Percentiles rank a stretch among this genome's conserved stretches.
Conservation (phyloP, 371 early-diverging fungal genomes). For the Apophysomyces ossiformis region DNA sequence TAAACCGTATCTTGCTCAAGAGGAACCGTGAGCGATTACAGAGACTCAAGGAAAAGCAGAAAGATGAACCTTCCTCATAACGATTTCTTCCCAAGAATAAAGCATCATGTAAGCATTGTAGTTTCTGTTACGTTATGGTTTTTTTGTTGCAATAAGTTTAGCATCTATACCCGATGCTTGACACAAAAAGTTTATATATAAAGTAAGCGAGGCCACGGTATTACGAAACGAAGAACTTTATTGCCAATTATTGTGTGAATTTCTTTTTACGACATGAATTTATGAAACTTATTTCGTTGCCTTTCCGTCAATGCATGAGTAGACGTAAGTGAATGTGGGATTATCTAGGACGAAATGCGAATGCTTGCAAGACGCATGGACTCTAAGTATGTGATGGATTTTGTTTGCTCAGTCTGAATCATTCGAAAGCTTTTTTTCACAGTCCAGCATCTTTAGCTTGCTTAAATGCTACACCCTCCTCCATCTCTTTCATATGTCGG, state of each 20-base stretch:
- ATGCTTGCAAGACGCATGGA: not conserved
- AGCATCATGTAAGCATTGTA: too few species aligned
- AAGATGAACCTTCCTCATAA: not conserved
- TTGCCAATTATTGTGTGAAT: too few species aligned
- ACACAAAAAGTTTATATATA: too few species aligned
- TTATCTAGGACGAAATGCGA: too few species aligned
- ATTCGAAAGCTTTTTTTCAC: not conserved
- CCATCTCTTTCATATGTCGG: not conserved
- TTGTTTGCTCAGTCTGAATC: not conserved
- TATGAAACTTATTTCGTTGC: too few species aligned
- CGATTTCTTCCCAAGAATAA: not conserved
- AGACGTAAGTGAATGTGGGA: too few species aligned
- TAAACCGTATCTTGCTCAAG: slow-evolving; percentile 67
- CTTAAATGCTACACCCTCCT: slow-evolving; percentile 2
- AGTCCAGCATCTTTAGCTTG: slow-evolving; percentile 5
- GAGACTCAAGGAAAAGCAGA: slow-evolving; percentile 40
- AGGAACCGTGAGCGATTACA: slow-evolving; percentile 64
- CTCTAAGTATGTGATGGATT: not conserved
- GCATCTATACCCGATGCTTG: too few species aligned
- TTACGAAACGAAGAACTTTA: too few species aligned
- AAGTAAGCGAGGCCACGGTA: too few species aligned
- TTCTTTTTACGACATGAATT: too few species aligned
- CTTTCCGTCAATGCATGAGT: too few species aligned
- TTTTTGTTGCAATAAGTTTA: not conserved
- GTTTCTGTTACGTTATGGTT: too few species aligned